Conservation (phyloP, 805 yeast species). For the Wickerhamomyces strasburgensis region DNA sequence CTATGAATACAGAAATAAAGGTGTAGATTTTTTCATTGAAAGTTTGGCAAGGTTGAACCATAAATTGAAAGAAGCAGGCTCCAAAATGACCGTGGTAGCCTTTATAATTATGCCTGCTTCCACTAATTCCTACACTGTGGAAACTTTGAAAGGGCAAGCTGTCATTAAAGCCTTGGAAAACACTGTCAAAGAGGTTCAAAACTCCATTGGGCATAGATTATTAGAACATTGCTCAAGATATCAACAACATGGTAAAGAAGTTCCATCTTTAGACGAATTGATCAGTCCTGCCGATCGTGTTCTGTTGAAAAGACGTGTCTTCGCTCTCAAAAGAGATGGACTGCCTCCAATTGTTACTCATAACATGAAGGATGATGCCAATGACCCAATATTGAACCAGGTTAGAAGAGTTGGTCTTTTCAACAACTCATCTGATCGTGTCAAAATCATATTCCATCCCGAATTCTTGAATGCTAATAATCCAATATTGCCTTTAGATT, state of each 20-base stretch:
- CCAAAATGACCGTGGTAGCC: conserved; percentile 92
- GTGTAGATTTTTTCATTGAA: conserved; percentile 93
- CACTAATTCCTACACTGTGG: conserved; percentile 91
- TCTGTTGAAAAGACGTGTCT: conserved; percentile 82
- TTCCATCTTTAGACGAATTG: conserved; percentile 76
- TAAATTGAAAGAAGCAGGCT: conserved; percentile 70
- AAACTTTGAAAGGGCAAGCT: conserved; percentile 93
- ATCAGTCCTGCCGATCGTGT: conserved; percentile 86
- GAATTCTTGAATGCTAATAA: conserved; percentile 93
- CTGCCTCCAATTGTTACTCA: conserved; percentile 96
- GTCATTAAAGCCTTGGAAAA: conserved; percentile 86
- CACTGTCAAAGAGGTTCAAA: conserved; percentile 84
- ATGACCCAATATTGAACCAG: conserved; percentile 87
- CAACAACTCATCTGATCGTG: conserved; percentile 85
- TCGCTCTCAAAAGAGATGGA: conserved; percentile 83
- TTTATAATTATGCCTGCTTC: conserved; percentile 97
- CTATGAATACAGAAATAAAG: conserved; percentile 94
- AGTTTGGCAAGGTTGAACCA: conserved; percentile 89
- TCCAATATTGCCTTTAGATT: conserved; percentile 88
- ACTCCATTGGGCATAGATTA: conserved; percentile 77
- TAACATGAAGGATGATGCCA: conserved; percentile 89
- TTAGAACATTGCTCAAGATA: conserved; percentile 85
- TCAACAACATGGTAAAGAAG: conserved; percentile 53
- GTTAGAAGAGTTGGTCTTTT: conserved; percentile 88
- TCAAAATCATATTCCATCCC: conserved; percentile 95